Evolutionary conservation across 2,329 filamentous ascomycete genomes (phyloP), one percentile per base, ranked within the genome.

Genomic region (Neophaeococcomyces aloes): DNA sequence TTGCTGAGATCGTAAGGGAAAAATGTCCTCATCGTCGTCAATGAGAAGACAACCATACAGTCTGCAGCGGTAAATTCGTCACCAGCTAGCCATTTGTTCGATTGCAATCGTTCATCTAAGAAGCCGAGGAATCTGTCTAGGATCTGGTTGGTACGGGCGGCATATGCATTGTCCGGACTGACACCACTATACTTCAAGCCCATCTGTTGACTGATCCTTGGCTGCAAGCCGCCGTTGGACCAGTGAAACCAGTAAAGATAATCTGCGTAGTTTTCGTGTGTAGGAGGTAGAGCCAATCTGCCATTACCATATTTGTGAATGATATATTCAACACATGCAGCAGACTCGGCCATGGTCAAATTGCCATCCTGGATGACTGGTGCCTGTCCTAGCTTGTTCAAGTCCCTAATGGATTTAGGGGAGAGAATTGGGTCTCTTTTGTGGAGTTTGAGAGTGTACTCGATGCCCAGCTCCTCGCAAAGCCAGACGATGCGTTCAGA

Each of bases 161-260:
- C 48, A 0, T 58, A 46, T 0, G 55, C 51, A 30, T 65, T 60
- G 11, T 62, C 58, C 2, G 44, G 41, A 30, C 4, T 15, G 4
- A 36, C 18, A 4, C 19, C 21, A 23, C 11, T n/a, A 4, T 6
- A 27, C 36, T n/a, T 38, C 15, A 14, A 23, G 8, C 4, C 31
- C 45, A 75, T 57, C 4, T 54, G 56, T 10, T 65, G 60, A 3
- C 56, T 48, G 29, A 75, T 47, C 0, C 57, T 56, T 0, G 67
- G 59, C 51, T 63, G 59, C 3, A 75, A 61, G 2, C 58, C 67
- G 27, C 66, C 66, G 53, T 74, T 70, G 7, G 66, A 62, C 57
- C 69, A 80, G 56, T 81, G 75, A 54, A 76, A 74, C 76, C 76
- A 83, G 63, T 76, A 81, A 1, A 83, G 55, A 50, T 77, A 83